Evolutionary conservation across 2,329 filamentous ascomycete species (phyloP).

Genomic region (Aspergillus proliferans): DNA sequence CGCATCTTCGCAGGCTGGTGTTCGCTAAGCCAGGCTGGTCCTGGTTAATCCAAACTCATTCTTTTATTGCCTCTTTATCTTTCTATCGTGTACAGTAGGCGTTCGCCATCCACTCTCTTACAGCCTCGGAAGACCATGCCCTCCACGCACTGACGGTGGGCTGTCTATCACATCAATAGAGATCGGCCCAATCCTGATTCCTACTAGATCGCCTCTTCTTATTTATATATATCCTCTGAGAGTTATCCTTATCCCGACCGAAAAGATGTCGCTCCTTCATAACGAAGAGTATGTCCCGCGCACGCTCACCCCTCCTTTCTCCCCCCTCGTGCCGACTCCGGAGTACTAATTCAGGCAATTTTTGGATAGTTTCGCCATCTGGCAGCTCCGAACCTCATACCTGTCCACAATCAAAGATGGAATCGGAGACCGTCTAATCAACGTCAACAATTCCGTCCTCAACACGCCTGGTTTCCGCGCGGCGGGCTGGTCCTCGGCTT

Average conservation of each 20-base stretch:
- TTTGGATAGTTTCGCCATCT: slow-evolving; percentile 53
- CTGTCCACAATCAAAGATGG: slow-evolving; percentile 60
- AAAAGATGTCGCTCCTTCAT: slow-evolving; percentile 36
- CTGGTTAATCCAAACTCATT: slow-evolving; percentile 17
- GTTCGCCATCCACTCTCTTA: background rate
- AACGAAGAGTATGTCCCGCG: slow-evolving; percentile 44
- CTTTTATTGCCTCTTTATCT: slow-evolving; percentile 1
- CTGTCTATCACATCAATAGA: background rate
- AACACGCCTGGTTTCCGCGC: slow-evolving; percentile 61
- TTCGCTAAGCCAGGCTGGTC: slow-evolving; percentile 23
- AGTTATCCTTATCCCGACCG: slow-evolving; percentile 2
- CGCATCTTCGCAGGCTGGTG: too few species aligned
- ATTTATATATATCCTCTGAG: background rate
- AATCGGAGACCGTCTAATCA: slow-evolving; percentile 60
- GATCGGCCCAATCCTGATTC: background rate
- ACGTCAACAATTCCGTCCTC: slow-evolving; percentile 56
- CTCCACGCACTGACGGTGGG: background rate
- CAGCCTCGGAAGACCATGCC: background rate
- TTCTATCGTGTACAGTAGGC: background rate
- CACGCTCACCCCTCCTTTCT: background rate
- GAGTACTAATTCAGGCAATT: slow-evolving; percentile 6
- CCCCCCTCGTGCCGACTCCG: slow-evolving; percentile 1
- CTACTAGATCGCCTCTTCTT: background rate
- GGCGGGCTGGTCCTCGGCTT: slow-evolving; percentile 51
- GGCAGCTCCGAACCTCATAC: slow-evolving; percentile 60